Evolutionary conservation across 2,329 filamentous ascomycete species (phyloP).

Genomic region (Fusarium verticillioides): DNA sequence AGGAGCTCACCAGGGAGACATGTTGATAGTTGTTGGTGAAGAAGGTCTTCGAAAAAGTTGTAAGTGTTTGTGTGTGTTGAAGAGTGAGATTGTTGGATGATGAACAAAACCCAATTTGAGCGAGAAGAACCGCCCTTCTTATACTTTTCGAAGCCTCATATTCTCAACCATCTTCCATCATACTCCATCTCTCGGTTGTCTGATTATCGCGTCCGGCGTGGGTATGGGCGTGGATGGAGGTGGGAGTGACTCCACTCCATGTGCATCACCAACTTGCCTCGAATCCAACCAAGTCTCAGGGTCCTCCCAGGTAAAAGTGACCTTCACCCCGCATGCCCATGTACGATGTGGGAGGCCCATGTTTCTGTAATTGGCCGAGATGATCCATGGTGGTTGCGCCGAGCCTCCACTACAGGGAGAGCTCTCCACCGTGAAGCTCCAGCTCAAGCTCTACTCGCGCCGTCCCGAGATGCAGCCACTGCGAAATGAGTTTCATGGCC

Average conservation of each 20-base stretch:
- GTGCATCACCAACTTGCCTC: constrained; percentile 27
- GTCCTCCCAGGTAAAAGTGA: constrained; percentile 14
- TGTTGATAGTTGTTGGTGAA: constrained; percentile 43
- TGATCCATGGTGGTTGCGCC: constrained; percentile 18
- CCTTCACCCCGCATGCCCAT: constrained; percentile 40
- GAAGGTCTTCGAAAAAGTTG: constrained; percentile 40
- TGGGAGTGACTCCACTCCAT: constrained; percentile 32
- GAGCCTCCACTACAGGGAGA: constrained; percentile 25
- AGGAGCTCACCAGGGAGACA: constrained; percentile 46
- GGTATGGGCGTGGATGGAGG: constrained; percentile 18
- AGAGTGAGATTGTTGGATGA: constrained; percentile 41
- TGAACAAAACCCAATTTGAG: constrained; percentile 26
- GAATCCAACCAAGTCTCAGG: constrained; percentile 26
- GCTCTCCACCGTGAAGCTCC: constrained; percentile 25
- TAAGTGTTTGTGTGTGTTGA: constrained; percentile 34
- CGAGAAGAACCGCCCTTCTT: constrained; percentile 39
- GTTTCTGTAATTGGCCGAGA: constrained; percentile 31
- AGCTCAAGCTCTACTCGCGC: constrained; percentile 28
- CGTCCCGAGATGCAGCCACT: constrained; percentile 26
- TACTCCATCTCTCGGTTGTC: constrained; percentile 30
- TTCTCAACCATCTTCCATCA: constrained; percentile 3
- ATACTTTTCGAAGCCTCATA: constrained; percentile 32
- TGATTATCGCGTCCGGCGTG: constrained; percentile 41
- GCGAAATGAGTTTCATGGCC: constrained; percentile 3
- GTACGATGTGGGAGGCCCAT: constrained; percentile 12